These are phyloP conservation scores for Raphanus raphanistrum DNA, from an alignment of 345 rosid species.

Conservation along the genomic window DNA sequence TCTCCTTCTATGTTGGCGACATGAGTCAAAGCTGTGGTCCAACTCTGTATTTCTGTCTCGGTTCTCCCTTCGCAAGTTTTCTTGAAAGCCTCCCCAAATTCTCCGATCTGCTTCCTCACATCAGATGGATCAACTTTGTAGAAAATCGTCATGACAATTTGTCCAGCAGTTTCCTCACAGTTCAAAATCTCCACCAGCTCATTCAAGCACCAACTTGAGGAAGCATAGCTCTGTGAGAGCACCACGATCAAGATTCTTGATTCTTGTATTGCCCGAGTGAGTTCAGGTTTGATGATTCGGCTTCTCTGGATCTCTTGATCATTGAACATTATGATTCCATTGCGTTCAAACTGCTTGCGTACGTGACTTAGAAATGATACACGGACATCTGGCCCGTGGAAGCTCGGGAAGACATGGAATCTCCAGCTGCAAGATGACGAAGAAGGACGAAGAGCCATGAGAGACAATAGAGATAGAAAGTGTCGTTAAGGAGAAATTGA, in stretches of 20 bases:
- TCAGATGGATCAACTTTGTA: conserved; percentile 7
- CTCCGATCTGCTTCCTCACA: not conserved
- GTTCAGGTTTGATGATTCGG: not conserved
- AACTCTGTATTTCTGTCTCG: not conserved
- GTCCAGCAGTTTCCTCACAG: not conserved
- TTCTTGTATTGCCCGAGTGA: not conserved
- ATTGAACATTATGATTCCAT: not conserved
- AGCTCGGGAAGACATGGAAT: not conserved
- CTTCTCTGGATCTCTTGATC: conserved; percentile 4
- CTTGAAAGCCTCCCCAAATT: not conserved
- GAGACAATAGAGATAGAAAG: not conserved
- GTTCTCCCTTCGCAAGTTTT: not conserved
- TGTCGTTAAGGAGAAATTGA: not conserved
- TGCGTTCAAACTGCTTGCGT: not conserved
- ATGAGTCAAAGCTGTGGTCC: not conserved
- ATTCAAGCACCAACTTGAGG: conserved; percentile 1
- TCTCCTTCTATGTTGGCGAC: conserved; percentile 3
- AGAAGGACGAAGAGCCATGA: not conserved
- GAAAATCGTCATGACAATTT: not conserved
- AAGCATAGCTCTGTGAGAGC: conserved; percentile 1
- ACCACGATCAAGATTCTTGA: not conserved
- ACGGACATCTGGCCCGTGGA: not conserved
- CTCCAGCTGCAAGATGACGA: not conserved
- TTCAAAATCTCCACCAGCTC: conserved; percentile 6
- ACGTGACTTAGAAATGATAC: conserved; percentile 3